These are phyloP conservation scores for Verticillium alfalfae DNA, from an alignment of 2,329 filamentous ascomycete species.

Conservation along the genomic window DNA sequence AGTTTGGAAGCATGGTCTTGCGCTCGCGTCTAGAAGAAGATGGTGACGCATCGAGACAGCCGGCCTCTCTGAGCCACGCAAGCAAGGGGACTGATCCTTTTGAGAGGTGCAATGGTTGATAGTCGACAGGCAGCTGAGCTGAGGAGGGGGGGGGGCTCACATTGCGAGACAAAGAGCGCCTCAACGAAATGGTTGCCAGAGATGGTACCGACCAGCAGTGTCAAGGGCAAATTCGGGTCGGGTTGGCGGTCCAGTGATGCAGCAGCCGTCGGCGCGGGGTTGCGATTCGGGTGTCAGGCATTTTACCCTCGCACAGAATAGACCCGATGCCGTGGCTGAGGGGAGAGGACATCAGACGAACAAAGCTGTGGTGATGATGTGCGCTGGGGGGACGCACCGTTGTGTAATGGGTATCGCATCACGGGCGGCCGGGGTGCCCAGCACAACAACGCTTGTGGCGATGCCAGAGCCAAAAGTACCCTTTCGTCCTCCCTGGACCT, in stretches of 20 bases:
- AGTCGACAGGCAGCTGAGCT: neutral
- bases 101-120: neutral
- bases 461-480: conserved; percentile 7
- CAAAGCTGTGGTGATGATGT: neutral
- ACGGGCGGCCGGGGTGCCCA: neutral
- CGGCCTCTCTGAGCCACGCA: neutral
- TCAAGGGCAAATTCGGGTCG: neutral
- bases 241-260: neutral
- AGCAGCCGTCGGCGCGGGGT: conserved; percentile 8
- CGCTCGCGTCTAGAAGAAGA: neutral
- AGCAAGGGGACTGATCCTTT: neutral
- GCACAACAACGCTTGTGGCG: neutral
- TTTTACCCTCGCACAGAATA: neutral
- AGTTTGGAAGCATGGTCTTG: neutral
- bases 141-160: neutral
- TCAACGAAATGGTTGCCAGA: neutral
- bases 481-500: conserved; percentile 2
- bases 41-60: neutral
- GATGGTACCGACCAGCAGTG: neutral
- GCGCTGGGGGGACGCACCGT: neutral
- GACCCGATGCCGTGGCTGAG: neutral
- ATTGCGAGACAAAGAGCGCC: neutral
- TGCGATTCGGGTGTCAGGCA: conserved; percentile 2
- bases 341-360: neutral
- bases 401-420: neutral